Evolutionary conservation across 139 green algal genomes (phyloP).

Genomic region (Closterium sp.): DNA sequence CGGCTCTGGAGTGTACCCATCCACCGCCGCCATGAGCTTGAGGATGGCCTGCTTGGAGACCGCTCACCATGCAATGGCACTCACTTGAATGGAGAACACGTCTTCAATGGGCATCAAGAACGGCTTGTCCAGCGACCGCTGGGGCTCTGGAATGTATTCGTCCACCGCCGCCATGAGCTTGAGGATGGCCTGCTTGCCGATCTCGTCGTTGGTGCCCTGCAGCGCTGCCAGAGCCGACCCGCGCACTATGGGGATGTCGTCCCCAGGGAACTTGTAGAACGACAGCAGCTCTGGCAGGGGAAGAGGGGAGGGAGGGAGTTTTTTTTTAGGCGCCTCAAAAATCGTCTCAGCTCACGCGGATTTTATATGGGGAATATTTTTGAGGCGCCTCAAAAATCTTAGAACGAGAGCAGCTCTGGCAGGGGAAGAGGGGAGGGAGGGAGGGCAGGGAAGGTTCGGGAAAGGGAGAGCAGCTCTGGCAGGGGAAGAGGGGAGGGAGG

Average conservation of each 20-base stretch:
- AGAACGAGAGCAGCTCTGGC: background rate
- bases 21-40: conserved; percentile 68
- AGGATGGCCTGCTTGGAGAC: conserved; percentile 63
- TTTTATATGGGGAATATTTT: no score
- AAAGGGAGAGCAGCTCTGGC: conserved; percentile 93
- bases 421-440: background rate
- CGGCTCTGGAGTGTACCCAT: conserved; percentile 80
- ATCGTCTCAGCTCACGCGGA: no score
- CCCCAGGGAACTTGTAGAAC: conserved; percentile 95
- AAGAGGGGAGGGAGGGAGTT: background rate
- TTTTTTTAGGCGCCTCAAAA: no score
- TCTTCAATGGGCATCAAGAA: conserved; percentile 98
- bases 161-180: conserved; percentile 75
- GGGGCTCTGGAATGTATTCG: conserved; percentile 76
- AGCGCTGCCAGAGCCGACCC: conserved; percentile 63
- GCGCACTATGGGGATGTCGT: conserved; percentile 88
- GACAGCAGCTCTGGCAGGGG: conserved; percentile 78
- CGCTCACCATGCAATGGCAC: background rate
- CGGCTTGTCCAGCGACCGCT: conserved; percentile 87
- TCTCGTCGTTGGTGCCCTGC: conserved; percentile 78
- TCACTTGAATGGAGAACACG: conserved; percentile 88
- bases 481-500: conserved; percentile 72
- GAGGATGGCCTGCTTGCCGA: conserved; percentile 82
- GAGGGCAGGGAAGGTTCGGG: background rate
- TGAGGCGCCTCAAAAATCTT: no score